Evolutionary conservation across 169 alveolate genomes (phyloP).

Genomic region (Plasmodium fragile): DNA sequence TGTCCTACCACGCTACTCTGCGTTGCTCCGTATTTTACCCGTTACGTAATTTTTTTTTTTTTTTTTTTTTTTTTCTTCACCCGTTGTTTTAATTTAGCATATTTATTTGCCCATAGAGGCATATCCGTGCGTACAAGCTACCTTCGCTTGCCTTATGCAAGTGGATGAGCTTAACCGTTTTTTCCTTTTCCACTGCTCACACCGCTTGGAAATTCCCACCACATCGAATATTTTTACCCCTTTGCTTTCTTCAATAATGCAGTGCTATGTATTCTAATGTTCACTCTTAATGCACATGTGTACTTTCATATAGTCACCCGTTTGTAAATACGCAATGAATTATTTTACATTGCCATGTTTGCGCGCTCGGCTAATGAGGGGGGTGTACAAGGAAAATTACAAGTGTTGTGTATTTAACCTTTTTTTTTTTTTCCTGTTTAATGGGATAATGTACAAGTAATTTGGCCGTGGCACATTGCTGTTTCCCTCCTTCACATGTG

Average conservation of each 20-base stretch:
- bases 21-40: background rate
- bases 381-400: conserved; percentile 2
- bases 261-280: background rate
- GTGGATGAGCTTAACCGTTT: background rate
- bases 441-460: background rate
- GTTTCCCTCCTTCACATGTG: background rate
- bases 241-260: background rate
- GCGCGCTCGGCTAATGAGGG: background rate
- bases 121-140: background rate
- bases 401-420: background rate
- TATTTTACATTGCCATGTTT: background rate
- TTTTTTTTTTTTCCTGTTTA: background rate
- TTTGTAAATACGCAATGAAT: background rate
- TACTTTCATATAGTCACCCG: background rate
- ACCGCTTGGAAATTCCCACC: background rate
- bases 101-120: background rate
- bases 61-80: background rate
- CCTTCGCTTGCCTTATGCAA: background rate
- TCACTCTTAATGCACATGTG: background rate
- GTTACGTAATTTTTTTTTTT: background rate
- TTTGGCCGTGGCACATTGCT: background rate
- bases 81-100: background rate
- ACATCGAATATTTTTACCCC: background rate
- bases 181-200: background rate
- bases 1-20: background rate